Evolutionary conservation across 768 basidiomycete species (phyloP).

Genomic region (Psilocybe cubensis): DNA sequence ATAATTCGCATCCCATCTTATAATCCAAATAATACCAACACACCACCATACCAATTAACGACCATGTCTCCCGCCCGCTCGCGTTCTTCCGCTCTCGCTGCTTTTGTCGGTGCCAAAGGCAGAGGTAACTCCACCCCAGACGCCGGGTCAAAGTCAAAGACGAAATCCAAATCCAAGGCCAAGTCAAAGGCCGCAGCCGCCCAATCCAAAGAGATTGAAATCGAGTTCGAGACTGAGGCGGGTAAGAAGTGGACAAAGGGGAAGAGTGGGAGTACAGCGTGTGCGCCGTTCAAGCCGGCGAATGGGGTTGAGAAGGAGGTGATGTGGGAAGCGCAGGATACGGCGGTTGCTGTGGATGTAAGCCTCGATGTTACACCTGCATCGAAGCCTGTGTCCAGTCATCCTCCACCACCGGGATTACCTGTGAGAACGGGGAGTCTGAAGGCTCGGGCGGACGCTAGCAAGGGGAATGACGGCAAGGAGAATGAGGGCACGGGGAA

Average conservation of each 20-base stretch:
- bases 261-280: conserved; percentile 39
- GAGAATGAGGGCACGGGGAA: not conserved
- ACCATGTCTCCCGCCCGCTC: not conserved
- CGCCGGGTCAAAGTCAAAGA: not conserved
- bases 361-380: not conserved
- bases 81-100: not conserved
- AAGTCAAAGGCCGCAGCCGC: not conserved
- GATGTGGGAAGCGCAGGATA: not conserved
- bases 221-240: not conserved
- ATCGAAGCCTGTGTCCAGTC: no score
- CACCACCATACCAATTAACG: not conserved
- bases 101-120: not conserved
- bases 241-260: no score
- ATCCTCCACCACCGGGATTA: no score
- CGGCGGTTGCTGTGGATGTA: not conserved
- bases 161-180: not conserved
- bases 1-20: not conserved
- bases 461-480: not conserved
- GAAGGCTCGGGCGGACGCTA: no score
- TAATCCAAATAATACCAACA: not conserved
- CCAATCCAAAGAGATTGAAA: not conserved
- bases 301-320: not conserved
- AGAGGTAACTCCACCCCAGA: not conserved
- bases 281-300: conserved; percentile 2
- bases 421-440: no score